Conservation (phyloP, 805 yeast genomes). For the Candida yuanshanica region DNA sequence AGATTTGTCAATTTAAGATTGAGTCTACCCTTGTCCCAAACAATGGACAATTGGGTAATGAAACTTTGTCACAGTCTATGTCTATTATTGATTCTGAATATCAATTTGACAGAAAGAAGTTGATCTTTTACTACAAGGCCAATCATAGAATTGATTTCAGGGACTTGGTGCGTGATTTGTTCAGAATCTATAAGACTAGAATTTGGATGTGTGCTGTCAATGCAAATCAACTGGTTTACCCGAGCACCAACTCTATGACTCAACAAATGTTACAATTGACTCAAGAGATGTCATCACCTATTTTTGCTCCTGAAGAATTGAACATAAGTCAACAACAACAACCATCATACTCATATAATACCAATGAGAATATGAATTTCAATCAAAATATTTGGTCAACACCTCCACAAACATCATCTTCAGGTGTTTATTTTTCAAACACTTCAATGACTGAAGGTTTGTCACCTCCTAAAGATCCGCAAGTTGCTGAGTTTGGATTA, state of each 20-base stretch:
- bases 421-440: neutral
- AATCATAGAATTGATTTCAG: slow-evolving; percentile 70
- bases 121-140: slow-evolving; percentile 65
- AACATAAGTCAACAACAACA: slow-evolving; percentile 1
- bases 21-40: slow-evolving; percentile 5
- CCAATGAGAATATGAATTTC: slow-evolving; percentile 8
- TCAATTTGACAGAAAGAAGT: slow-evolving; percentile 74
- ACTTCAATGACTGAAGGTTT: too few species aligned
- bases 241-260: neutral
- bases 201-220: slow-evolving; percentile 79
- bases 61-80: slow-evolving; percentile 25
- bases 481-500: neutral
- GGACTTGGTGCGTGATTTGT: slow-evolving; percentile 66
- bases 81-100: slow-evolving; percentile 72
- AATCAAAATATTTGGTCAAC: slow-evolving; percentile 13
- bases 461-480: too few species aligned
- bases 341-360: neutral
- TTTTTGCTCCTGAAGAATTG: neutral
- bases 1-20: slow-evolving; percentile 22
- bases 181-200: slow-evolving; percentile 71
- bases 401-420: slow-evolving; percentile 3
- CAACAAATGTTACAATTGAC: neutral
- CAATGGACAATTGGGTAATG: slow-evolving; percentile 1
- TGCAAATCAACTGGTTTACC: slow-evolving; percentile 4
- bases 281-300: slow-evolving; percentile 5